Base-by-base conservation (phyloP, 805 yeast species). In the Candida sphagnicola region DNA sequence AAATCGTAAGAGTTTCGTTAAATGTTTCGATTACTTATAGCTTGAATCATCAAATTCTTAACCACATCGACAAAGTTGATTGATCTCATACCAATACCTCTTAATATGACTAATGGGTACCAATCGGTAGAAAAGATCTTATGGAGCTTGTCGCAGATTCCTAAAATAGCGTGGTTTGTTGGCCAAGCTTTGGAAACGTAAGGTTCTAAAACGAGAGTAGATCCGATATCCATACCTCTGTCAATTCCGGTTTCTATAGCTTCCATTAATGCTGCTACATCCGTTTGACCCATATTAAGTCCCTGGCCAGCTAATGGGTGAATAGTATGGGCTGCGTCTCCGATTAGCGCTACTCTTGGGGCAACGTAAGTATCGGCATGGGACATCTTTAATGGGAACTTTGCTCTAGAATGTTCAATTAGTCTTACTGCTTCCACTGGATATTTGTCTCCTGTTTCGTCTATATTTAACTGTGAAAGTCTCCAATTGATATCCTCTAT, bases 291-390 rank as follows among this genome's bases (percentile, higher is more conserved):
- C 96, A 91, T 89, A 60, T 93, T 93, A 40, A 93, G 74, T 18
- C 99, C 99, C 62, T 93, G 99, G 8, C 99, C 99, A 3, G 97
- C 97, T 43, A 93, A 70, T 2, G 99, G 99, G 58, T 93, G 98
- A 1, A 96, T 87, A 0, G 97, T 84, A 52, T 93, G 99, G 0
- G 98, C 98, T 1, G 99, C 98, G 62, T 93, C 99, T 18, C 99
- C 99, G 8, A 91, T 85, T n/a, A 93, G 65, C 0, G 97, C 98
- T 21, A 91, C 74, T 48, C 98, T 72, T 3, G 85, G 90, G 2
- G 78, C 78, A 14, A 87, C 79, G 56, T 93, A 93, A 1, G 85
- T 76, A 53, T 93, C 98, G 2, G 96, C 95, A 56, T 93, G 97
- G 15, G 89, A 80, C 66, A 91, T 62, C 49, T 82, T 81, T 47